These are phyloP conservation scores for Mycena haematopus DNA, from an alignment of 768 basidiomycete species.

Conservation along the genomic window DNA sequence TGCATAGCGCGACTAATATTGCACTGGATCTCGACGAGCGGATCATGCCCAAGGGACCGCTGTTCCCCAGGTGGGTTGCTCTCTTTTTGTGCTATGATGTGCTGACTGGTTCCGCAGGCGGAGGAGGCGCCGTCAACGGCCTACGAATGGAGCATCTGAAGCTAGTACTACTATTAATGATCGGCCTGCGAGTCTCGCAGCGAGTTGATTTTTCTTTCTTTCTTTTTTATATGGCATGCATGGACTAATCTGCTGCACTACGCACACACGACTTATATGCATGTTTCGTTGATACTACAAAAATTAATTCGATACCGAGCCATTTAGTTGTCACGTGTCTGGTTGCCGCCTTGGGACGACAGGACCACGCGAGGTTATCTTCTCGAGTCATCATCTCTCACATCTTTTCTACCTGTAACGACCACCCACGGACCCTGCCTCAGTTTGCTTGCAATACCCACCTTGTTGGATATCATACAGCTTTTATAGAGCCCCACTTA, in stretches of 20 bases:
- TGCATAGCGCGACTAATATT: conserved; percentile 93
- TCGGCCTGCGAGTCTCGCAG: conserved; percentile 1
- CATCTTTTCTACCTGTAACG: no score
- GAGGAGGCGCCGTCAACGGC: conserved; percentile 23
- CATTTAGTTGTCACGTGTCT: no score
- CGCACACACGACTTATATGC: neutral
- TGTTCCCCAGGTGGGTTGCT: conserved; percentile 75
- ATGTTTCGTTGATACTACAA: neutral
- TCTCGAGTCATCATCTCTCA: no score
- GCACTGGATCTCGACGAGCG: conserved; percentile 91
- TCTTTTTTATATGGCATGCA: neutral
- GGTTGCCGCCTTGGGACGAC: no score
- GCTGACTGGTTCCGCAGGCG: conserved; percentile 18
- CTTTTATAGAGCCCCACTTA: no score
- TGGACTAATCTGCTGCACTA: neutral
- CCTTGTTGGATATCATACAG: no score
- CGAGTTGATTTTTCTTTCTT: conserved; percentile 1
- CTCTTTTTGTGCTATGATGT: neutral
- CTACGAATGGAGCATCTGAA: neutral
- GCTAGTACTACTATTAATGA: neutral
- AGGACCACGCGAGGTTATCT: no score
- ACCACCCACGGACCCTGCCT: no score
- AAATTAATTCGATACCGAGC: no score
- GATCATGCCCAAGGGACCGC: conserved; percentile 88
- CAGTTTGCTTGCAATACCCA: no score